Base-by-base conservation (phyloP, 352 stramenopile species). In the Globisporangium rhizosaccharum region DNA sequence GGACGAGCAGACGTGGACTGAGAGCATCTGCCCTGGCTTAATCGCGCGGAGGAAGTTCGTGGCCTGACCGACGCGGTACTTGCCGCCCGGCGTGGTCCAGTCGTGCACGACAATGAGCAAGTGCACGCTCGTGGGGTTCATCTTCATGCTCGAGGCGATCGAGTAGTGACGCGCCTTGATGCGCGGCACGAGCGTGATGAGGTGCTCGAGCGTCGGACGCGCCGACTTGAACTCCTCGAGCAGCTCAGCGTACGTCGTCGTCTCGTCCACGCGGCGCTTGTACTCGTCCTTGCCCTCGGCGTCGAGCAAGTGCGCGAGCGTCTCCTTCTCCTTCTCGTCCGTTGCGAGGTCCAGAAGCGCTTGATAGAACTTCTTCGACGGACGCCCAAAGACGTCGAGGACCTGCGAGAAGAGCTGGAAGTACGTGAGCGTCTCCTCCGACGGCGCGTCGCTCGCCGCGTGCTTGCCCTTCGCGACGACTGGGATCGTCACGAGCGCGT, bases 141-240 rank as follows among this genome's bases (percentile, higher is more conserved):
- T 76, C 73, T 94, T 89, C 75, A 90, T 90, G 57, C 79, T 92
- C 26, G 85, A 96, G n/a, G 87, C 86, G 59, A 96, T 96, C 45
- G 84, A 95, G 73, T 96, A 96, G 71, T 94, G 86, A n/a, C 88
- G 86, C 57, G 88, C 67, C 68, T 89, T 92, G 61, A 96, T 94
- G 56, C 76, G 78, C 36, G 85, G 86, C 61, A 95, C 75, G 45
- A 94, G 67, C 39, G 61, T 68, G 26, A 95, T 39, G 20, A 96
- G 66, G 45, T 96, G 69, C 10, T 63, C 56, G 42, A 95, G 62
- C 10, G 70, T 77, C 53, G 82, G 80, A 5, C 81, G 82, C 2
- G 82, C 81, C 53, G 84, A 92, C 39, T 57, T 44, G 71, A 93
- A 95, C 61, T 90, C 76, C 26, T 80, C 71, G 2, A 95, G 62